A percentile compares a stretch with the other conserved stretches of the same genome.
These are phyloP conservation scores for Leccinum disarticulatum DNA, from an alignment of 768 basidiomycete species.

Conservation along the genomic window DNA sequence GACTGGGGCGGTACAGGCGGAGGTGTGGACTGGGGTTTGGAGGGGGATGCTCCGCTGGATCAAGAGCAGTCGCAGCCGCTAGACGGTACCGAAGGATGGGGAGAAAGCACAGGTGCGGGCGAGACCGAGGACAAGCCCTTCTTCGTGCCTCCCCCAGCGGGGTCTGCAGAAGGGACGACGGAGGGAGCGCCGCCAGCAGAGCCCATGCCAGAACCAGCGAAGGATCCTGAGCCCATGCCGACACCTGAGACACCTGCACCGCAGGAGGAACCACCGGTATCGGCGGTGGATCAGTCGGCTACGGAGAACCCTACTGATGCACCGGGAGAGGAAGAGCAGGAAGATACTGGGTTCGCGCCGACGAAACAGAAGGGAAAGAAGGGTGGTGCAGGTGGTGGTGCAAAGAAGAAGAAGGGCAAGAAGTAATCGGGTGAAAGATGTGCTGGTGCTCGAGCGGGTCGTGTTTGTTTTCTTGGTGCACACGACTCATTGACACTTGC, in stretches of 20 bases:
- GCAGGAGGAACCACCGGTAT: no score
- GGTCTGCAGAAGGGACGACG: neutral
- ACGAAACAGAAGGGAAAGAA: neutral
- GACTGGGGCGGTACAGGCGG: no score
- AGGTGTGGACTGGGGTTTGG: no score
- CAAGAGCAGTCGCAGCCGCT: neutral
- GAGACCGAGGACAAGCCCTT: no score
- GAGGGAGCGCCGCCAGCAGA: neutral
- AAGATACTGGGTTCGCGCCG: neutral
- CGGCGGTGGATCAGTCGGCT: no score
- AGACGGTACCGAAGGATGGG: neutral
- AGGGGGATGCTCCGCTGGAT: neutral
- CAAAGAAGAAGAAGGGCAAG: slow-evolving; percentile 1
- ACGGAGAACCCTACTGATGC: neutral
- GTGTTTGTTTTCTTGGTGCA: neutral
- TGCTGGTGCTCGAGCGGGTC: neutral
- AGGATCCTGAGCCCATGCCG: no score
- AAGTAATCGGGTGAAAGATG: neutral
- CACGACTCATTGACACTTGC: no score
- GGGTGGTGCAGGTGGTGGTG: neutral
- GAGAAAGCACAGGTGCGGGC: neutral
- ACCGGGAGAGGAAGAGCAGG: slow-evolving; percentile 6
- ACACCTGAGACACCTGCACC: no score
- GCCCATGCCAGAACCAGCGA: no score
- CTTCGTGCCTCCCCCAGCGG: no score